Conservation (phyloP, 805 yeast species). For the Jamesozyma piceae region DNA sequence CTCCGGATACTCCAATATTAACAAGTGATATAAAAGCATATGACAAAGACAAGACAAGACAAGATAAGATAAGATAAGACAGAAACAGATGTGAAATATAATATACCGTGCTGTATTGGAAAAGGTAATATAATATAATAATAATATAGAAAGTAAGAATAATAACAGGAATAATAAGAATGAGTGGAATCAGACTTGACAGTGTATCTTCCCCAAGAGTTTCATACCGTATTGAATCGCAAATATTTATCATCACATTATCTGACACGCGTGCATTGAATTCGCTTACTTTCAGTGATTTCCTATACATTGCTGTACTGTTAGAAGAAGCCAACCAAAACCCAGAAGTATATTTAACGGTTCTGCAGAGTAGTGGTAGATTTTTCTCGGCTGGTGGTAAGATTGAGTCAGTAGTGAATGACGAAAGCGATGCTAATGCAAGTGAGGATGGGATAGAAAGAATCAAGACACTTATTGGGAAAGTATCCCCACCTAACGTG, state of each 20-base stretch:
- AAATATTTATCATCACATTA: conserved; percentile 52
- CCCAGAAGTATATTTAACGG: conserved; percentile 52
- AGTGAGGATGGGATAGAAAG: conserved; percentile 7
- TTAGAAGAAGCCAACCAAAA: conserved; percentile 55
- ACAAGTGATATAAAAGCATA: background rate
- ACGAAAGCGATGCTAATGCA: conserved; percentile 2
- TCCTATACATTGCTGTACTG: conserved; percentile 46
- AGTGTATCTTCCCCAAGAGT: background rate
- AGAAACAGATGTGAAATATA: background rate
- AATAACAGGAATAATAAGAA: background rate
- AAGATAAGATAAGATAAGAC: background rate
- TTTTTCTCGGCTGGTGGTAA: conserved; percentile 83
- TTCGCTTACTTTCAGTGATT: conserved; percentile 59
- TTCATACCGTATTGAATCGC: conserved; percentile 12
- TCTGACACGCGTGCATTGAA: conserved; percentile 54
- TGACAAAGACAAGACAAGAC: background rate
- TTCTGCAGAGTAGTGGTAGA: conserved; percentile 61
- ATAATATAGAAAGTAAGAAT: too few species aligned
- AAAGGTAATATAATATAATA: too few species aligned
- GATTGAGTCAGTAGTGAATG: conserved; percentile 9
- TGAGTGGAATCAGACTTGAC: background rate
- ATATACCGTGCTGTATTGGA: too few species aligned
- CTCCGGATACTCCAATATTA: conserved; percentile 1
- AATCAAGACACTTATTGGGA: conserved; percentile 36
- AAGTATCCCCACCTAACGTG: conserved; percentile 56